Evolutionary conservation across 176 grass and related monocot species (phyloP), one percentile per base, ranked within the genome.

Genomic region (Avena eriantha): DNA sequence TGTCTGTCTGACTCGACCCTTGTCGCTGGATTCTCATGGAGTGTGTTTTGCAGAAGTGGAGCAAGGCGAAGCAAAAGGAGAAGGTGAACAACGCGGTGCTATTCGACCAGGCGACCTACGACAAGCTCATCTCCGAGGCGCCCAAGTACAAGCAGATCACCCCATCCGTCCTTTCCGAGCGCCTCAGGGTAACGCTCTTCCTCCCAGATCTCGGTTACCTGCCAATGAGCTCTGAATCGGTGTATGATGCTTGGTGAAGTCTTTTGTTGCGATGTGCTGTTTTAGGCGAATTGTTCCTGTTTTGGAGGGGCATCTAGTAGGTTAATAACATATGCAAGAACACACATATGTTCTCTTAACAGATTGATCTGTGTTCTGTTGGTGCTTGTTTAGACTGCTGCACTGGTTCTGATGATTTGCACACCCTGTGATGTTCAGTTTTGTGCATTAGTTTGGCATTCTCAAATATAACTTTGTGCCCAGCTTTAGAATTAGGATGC

Each of bases 31-130:
- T 72, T 69, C 74, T 78, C 74, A 79, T 10, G 22, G 50, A 36
- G n/a, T 13, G 5, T 29, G 21, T 41, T 18, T 22, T 81, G 85
- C 85, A 87, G 81, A 91, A 91, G 81, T 91, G 89, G 85, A 91
- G 89, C 85, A 91, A 91, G 89, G 89, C 85, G 0, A 91, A 91
- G 85, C 89, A 91, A 43, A 91, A 91, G 81, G 89, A 91, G 68
- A 91, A 91, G 80, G 89, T 91, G 76, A 91, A 90, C 89, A 90
- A 90, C 75, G 2, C 85, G 17, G n/a, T 90, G 74, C 80, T 90
- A 0, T 90, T 90, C 64, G 89, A 90, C 84, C 89, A 90, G 84
- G 64, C 89, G 46, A 90, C 89, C 54, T 90, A 86, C 79, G 84
- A 90, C 84, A 90, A 90, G 80, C 57, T 90, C 41, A 45, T 90